Conservation (phyloP, 1,284 basidiomycete genomes). For the Pseudozyma pruni region DNA sequence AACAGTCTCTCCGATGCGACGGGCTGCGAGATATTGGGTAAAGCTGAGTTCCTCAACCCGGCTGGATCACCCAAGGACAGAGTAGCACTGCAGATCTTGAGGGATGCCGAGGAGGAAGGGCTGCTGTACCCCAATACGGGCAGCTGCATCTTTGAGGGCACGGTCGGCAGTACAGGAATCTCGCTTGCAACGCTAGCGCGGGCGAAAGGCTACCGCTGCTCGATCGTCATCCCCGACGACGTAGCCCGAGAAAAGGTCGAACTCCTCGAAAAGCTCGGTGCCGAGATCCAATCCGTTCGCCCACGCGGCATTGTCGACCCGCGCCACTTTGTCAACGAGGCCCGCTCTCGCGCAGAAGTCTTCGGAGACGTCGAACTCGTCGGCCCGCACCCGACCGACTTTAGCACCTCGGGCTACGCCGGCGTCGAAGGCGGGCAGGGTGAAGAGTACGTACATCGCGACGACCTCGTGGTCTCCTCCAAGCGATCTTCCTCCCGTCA, state of each 20-base stretch:
- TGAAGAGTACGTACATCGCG: constrained; percentile 31
- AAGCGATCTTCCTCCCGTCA: constrained; percentile 11
- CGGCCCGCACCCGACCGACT: constrained; percentile 39
- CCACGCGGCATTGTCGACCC: constrained; percentile 66
- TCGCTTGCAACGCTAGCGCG: constrained; percentile 84
- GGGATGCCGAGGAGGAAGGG: constrained; percentile 87
- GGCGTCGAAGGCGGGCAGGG: constrained; percentile 26
- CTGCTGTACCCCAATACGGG: constrained; percentile 86
- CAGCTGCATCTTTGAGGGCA: constrained; percentile 96
- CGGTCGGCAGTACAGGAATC: constrained; percentile 95
- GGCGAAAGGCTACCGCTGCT: constrained; percentile 73
- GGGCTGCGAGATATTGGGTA: constrained; percentile 94
- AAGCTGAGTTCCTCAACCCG: constrained; percentile 95
- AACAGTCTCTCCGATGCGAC: constrained; percentile 88
- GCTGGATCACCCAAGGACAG: constrained; percentile 98
- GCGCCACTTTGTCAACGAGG: constrained; percentile 66
- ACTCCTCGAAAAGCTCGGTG: constrained; percentile 84
- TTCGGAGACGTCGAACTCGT: constrained; percentile 57
- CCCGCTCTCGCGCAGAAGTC: constrained; percentile 51
- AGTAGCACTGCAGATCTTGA: constrained; percentile 81
- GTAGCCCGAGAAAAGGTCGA: constrained; percentile 89
- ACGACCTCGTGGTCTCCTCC: constrained; percentile 53
- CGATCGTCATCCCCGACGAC: constrained; percentile 68
- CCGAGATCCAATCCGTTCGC: constrained; percentile 77
- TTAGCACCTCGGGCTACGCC: constrained; percentile 22